Evolutionary conservation across 2,329 filamentous ascomycete species (phyloP).

Genomic region (Fusarium pseudonygamai): DNA sequence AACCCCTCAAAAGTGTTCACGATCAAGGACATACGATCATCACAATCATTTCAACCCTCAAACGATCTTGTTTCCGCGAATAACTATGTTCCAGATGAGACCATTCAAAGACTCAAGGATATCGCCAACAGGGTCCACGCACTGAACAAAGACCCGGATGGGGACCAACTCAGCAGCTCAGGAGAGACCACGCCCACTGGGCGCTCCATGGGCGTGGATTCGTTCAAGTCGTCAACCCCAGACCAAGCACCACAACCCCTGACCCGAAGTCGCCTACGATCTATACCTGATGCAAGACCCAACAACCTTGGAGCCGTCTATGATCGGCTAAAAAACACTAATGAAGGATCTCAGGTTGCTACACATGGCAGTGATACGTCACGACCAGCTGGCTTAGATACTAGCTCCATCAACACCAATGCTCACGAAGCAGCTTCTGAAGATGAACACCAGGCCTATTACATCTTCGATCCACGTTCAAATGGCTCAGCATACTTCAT

Average conservation of each 20-base stretch:
- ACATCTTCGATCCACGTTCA: slow-evolving; percentile 31
- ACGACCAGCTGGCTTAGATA: slow-evolving; percentile 1
- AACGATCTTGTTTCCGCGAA: neutral
- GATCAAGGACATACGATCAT: neutral
- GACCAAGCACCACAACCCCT: slow-evolving; percentile 7
- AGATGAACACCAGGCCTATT: slow-evolving; percentile 17
- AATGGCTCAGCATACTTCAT: slow-evolving; percentile 26
- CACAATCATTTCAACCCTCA: neutral
- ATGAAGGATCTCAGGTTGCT: slow-evolving; percentile 26
- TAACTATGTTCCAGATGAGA: neutral
- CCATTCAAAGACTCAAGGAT: neutral
- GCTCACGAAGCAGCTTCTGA: neutral
- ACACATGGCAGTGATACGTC: slow-evolving; percentile 28
- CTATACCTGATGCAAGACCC: slow-evolving; percentile 14
- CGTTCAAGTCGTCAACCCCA: neutral
- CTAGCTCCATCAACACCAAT: neutral
- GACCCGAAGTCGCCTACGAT: slow-evolving; percentile 22
- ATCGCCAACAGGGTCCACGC: neutral
- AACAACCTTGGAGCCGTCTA: slow-evolving; percentile 20
- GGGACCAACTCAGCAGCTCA: neutral
- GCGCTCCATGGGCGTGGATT: neutral
- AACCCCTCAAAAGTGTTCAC: slow-evolving; percentile 9
- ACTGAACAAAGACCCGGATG: neutral
- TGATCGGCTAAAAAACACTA: neutral
- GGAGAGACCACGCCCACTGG: neutral